A percentile compares a stretch with the other conserved stretches of the same genome.
These are phyloP conservation scores for Lyophyllum shimeji DNA, from an alignment of 768 basidiomycete genomes.

Conservation along the genomic window DNA sequence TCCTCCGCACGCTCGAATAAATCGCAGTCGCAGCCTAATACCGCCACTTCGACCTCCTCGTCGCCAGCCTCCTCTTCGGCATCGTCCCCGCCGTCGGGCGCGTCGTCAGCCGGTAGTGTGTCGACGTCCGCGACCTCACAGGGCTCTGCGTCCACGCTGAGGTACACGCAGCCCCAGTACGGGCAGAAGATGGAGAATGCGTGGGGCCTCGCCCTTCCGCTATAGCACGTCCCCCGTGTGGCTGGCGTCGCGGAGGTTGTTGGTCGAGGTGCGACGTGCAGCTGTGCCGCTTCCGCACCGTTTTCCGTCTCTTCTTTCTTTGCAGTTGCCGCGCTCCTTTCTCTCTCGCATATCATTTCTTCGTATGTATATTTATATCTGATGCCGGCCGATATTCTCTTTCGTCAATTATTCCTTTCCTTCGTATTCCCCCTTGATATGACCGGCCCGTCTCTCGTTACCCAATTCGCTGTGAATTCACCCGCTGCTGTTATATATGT, in stretches of 20 bases:
- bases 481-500: not conserved
- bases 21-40: slow-evolving; percentile 2
- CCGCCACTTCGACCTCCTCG: not conserved
- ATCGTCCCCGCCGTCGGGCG: not conserved
- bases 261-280: too few species aligned
- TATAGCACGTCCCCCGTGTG: not conserved
- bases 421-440: not conserved
- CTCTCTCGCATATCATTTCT: not conserved
- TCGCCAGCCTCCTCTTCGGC: not conserved
- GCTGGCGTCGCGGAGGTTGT: not conserved
- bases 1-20: not conserved
- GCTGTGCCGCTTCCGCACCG: too few species aligned
- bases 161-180: not conserved
- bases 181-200: slow-evolving; percentile 14
- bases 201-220: slow-evolving; percentile 14
- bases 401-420: not conserved
- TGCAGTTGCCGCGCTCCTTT: not conserved
- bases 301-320: not conserved
- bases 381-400: not conserved
- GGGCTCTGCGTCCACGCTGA: not conserved
- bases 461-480: not conserved
- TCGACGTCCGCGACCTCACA: not conserved
- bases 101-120: too few species aligned
- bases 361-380: slow-evolving; percentile 6
- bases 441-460: not conserved